Conservation (phyloP, 352 stramenopile genomes). For the Hyaloperonospora arabidopsidis region DNA sequence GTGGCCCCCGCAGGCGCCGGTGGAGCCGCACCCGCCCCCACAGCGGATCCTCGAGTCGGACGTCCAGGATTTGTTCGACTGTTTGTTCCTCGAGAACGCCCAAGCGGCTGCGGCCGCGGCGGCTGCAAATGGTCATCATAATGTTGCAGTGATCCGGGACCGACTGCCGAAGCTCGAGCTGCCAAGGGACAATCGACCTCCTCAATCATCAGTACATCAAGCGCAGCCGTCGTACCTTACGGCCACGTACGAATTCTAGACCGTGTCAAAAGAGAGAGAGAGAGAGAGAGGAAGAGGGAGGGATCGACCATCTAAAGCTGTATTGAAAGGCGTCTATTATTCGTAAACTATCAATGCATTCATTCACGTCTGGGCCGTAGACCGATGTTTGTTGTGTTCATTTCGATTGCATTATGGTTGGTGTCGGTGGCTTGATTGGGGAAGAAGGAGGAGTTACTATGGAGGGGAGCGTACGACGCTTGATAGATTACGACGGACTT, state of each 20-base stretch:
- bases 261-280: constrained; percentile 12
- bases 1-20: constrained; percentile 20
- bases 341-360: constrained; percentile 32
- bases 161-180: constrained; percentile 25
- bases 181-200: constrained; percentile 14
- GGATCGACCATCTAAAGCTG: constrained; percentile 5
- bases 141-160: constrained; percentile 25
- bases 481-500: too few species aligned
- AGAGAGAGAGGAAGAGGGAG: too few species aligned
- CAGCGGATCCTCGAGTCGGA: constrained; percentile 33
- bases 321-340: constrained; percentile 16
- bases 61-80: constrained; percentile 40
- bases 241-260: constrained; percentile 35
- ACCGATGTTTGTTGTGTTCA: too few species aligned
- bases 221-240: constrained; percentile 24
- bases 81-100: constrained; percentile 34
- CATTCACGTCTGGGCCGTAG: neutral
- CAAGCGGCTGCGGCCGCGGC: constrained; percentile 21
- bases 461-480: too few species aligned
- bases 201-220: constrained; percentile 4
- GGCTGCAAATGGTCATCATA: constrained; percentile 23
- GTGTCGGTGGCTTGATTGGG: too few species aligned
- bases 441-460: too few species aligned
- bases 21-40: constrained; percentile 17
- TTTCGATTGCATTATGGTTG: too few species aligned